Percentiles rank a stretch among this genome's conserved stretches.
phyloP scores from a whole-genome alignment of 441 rosid genomes.

The Brassica balearica region DNA sequence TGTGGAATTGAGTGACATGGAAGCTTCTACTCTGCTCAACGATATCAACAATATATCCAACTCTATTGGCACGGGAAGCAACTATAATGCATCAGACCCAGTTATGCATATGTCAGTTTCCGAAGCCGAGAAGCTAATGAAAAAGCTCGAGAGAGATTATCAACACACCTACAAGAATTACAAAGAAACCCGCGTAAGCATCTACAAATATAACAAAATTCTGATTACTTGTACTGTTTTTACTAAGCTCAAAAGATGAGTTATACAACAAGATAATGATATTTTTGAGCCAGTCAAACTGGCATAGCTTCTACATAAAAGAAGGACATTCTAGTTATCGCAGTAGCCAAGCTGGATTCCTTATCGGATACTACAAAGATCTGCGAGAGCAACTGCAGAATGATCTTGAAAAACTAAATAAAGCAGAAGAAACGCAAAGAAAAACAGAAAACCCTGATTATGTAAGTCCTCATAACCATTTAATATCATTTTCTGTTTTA shows the following conservation, averaged over 20 bases:
- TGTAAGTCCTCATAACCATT: neutral
- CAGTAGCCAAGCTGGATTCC: neutral
- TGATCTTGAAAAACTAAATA: neutral
- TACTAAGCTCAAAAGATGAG: neutral
- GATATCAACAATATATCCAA: neutral
- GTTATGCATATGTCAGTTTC: neutral
- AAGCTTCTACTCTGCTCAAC: slow-evolving; percentile 4
- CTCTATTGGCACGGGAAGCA: neutral
- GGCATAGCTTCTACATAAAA: neutral
- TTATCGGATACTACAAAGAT: neutral
- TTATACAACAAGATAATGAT: neutral
- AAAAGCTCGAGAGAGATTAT: slow-evolving; percentile 8
- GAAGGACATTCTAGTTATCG: neutral
- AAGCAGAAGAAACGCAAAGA: neutral
- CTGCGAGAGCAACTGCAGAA: neutral
- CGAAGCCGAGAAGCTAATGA: slow-evolving; percentile 12
- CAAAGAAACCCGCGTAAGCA: slow-evolving; percentile 5
- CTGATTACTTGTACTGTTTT: neutral
- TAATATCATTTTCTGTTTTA: neutral
- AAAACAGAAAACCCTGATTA: neutral
- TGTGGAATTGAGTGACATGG: neutral
- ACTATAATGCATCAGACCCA: neutral
- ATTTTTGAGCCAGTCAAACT: neutral
- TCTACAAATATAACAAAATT: neutral
- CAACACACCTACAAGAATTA: neutral